Evolutionary conservation across 179 eudicot genomes (phyloP).

Genomic region (Beta lomatogona): DNA sequence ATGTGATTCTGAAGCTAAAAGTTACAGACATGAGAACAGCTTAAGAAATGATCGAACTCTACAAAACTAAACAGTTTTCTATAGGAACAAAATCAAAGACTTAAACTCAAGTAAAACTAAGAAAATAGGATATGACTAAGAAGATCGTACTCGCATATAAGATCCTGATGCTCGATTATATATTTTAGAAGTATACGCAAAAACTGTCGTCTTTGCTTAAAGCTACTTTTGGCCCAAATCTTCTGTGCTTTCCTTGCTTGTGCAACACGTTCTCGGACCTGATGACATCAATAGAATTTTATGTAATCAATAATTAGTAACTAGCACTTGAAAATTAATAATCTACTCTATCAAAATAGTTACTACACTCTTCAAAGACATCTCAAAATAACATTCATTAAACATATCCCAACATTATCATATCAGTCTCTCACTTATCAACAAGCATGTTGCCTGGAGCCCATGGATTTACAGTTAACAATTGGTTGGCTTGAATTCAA

Average conservation of each 20-base stretch:
- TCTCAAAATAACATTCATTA: background rate
- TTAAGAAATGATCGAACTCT: background rate
- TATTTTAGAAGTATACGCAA: constrained; percentile 90
- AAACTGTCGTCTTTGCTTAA: constrained; percentile 96
- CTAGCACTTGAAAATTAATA: background rate
- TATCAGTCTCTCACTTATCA: background rate
- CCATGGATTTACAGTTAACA: background rate
- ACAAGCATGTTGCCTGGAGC: background rate
- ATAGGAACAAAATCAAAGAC: constrained; percentile 7
- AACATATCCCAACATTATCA: background rate
- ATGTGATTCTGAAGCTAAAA: constrained; percentile 28
- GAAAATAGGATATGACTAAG: background rate
- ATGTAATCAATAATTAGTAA: background rate
- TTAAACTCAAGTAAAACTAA: background rate
- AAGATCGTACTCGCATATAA: constrained; percentile 89
- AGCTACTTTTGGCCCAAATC: constrained; percentile 88
- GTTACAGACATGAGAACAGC: background rate
- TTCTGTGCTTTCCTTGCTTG: constrained; percentile 92
- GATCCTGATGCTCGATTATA: constrained; percentile 92
- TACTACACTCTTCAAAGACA: background rate
- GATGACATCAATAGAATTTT: constrained; percentile 23
- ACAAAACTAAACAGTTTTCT: background rate
- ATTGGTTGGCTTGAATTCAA: background rate
- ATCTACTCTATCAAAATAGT: background rate
- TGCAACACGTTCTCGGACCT: constrained; percentile 90